phyloP scores from a whole-genome alignment of 129 eudicot genomes.

The Helichrysum umbraculigerum region DNA sequence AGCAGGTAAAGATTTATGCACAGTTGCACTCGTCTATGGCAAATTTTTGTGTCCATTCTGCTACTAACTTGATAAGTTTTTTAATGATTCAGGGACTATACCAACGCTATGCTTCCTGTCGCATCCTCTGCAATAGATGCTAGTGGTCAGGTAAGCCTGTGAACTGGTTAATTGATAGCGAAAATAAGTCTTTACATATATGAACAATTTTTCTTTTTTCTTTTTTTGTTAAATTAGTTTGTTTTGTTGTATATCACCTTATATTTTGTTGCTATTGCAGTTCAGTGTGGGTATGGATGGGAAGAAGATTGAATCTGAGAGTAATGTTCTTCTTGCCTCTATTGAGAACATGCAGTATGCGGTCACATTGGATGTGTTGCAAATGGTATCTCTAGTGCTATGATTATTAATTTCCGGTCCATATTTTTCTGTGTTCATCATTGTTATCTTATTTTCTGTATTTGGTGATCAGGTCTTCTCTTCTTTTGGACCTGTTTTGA shows the following conservation, averaged over 20 bases:
- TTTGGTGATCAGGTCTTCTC: conserved; percentile 67
- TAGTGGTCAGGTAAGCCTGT: conserved; percentile 72
- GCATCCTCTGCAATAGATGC: conserved; percentile 96
- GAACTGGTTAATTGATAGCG: not conserved
- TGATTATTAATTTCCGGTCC: not conserved
- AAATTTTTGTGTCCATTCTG: not conserved
- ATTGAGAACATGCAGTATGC: conserved; percentile 98
- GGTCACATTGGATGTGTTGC: conserved; percentile 87
- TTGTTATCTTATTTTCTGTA: not conserved
- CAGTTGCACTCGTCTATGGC: not conserved
- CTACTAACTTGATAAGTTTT: conserved; percentile 13
- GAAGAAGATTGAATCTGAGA: conserved; percentile 89
- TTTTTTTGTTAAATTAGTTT: not conserved
- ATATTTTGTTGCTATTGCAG: conserved; percentile 42
- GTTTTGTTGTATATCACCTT: not conserved
- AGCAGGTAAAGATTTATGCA: conserved; percentile 60
- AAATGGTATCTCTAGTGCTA: conserved; percentile 50
- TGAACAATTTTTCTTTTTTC: too few relatives aligned
- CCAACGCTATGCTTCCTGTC: conserved; percentile 91
- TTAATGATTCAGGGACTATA: conserved; percentile 69
- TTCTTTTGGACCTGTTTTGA: conserved; percentile 84
- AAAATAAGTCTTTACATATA: not conserved
- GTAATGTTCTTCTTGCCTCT: conserved; percentile 98
- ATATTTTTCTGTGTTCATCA: not conserved
- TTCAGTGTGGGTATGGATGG: conserved; percentile 79